These are phyloP conservation scores for Aspergillus intermedius DNA, from an alignment of 2,329 filamentous ascomycete species.

Conservation along the genomic window DNA sequence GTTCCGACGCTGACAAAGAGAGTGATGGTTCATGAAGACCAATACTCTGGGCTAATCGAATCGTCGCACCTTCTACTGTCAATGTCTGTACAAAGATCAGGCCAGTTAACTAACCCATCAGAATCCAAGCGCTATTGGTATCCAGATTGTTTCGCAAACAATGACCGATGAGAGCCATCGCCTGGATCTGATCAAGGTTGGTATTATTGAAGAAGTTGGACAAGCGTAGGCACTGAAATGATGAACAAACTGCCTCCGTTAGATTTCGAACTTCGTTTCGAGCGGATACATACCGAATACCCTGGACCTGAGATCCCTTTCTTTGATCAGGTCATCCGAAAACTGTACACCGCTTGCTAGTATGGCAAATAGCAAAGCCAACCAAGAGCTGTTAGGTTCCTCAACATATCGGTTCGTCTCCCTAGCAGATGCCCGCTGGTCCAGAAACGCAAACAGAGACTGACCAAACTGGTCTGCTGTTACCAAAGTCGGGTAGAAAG, in stretches of 20 bases:
- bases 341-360: constrained; percentile 19
- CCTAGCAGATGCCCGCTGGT: constrained; percentile 3
- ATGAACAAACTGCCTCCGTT: constrained; percentile 14
- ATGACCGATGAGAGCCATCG: constrained; percentile 17
- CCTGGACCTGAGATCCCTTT: constrained; percentile 17
- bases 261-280: background rate
- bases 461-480: constrained; percentile 8
- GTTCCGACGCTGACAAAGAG: constrained; percentile 3
- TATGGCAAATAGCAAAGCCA: constrained; percentile 17
- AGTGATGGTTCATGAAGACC: constrained; percentile 14
- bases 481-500: constrained; percentile 15
- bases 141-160: constrained; percentile 18
- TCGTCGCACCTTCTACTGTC: constrained; percentile 10
- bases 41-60: constrained; percentile 19
- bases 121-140: constrained; percentile 20
- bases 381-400: constrained; percentile 12
- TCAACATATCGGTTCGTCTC: background rate
- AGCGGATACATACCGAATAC: constrained; percentile 15
- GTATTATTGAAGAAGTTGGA: constrained; percentile 20
- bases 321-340: constrained; percentile 16
- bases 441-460: constrained; percentile 13
- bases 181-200: constrained; percentile 17
- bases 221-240: constrained; percentile 18
- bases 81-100: background rate
- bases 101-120: constrained; percentile 12